Conservation (phyloP, 345 rosid species). For the Iberis pinnata region DNA sequence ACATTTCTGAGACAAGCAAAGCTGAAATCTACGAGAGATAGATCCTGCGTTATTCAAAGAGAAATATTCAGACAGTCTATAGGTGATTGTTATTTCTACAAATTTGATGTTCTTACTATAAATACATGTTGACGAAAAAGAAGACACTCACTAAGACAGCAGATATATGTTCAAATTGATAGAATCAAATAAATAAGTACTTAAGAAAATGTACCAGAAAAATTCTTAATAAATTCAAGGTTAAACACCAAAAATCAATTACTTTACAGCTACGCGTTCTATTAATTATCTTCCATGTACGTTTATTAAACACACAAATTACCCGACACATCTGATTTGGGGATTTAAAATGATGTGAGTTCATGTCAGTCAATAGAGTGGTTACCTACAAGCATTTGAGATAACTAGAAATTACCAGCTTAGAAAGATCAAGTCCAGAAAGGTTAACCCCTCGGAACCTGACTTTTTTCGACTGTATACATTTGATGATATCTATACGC, state of each 20-base stretch:
- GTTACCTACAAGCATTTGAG: slow-evolving; percentile 11
- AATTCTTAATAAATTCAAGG: not conserved
- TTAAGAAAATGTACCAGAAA: not conserved
- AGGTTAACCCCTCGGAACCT: slow-evolving; percentile 84
- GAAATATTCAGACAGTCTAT: slow-evolving; percentile 6
- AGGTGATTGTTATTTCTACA: not conserved
- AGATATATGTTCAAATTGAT: not conserved
- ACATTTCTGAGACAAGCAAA: slow-evolving; percentile 75
- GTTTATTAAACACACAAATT: not conserved
- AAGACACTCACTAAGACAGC: not conserved
- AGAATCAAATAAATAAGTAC: not conserved
- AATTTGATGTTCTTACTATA: not conserved
- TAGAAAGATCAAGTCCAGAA: slow-evolving; percentile 86
- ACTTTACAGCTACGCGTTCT: not conserved
- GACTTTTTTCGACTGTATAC: slow-evolving; percentile 70
- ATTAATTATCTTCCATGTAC: not conserved
- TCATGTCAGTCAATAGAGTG: not conserved
- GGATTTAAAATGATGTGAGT: not conserved
- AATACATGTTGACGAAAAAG: not conserved
- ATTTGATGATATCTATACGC: slow-evolving; percentile 75
- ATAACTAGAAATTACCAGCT: slow-evolving; percentile 53
- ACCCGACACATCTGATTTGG: slow-evolving; percentile 4
- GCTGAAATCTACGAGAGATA: slow-evolving; percentile 81
- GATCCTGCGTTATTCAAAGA: slow-evolving; percentile 50
- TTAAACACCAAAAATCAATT: not conserved